Conservation (phyloP, 352 stramenopile genomes). For the Sclerospora graminicola region DNA sequence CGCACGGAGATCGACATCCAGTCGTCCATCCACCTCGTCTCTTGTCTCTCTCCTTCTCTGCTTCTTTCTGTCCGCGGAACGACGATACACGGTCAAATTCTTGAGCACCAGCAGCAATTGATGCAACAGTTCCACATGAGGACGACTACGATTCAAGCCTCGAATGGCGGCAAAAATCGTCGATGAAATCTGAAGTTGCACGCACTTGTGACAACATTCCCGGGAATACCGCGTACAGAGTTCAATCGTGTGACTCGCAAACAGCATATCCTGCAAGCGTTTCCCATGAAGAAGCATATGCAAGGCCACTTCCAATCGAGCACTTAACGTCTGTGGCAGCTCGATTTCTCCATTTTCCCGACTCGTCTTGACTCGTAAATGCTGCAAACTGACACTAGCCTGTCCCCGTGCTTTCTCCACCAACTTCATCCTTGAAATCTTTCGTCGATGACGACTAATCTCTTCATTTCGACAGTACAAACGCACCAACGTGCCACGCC, state of each 20-base stretch:
- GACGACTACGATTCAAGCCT: conserved; percentile 90
- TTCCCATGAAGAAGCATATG: conserved; percentile 68
- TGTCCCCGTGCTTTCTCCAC: conserved; percentile 4
- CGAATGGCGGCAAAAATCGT: conserved; percentile 89
- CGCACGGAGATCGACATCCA: conserved; percentile 43
- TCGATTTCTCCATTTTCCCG: conserved; percentile 11
- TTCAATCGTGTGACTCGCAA: conserved; percentile 88
- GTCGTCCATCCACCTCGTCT: conserved; percentile 29
- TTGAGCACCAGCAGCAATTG: conserved; percentile 70
- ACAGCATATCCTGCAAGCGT: conserved; percentile 88
- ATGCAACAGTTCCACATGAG: conserved; percentile 91
- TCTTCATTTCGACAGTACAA: conserved; percentile 29
- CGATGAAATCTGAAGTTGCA: conserved; percentile 70
- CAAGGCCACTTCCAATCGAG: conserved; percentile 55
- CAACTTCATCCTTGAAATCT: conserved; percentile 42
- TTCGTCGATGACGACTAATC: conserved; percentile 43
- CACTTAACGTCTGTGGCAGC: conserved; percentile 43
- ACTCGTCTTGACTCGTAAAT: conserved; percentile 12
- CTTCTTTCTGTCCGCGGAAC: conserved; percentile 33
- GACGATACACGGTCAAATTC: conserved; percentile 80
- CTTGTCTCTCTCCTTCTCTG: conserved; percentile 7
- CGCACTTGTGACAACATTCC: conserved; percentile 86
- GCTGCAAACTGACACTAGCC: background rate
- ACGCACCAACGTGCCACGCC: conserved; percentile 52
- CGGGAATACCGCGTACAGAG: conserved; percentile 86